A percentile compares a stretch with the other conserved stretches of the same genome.
Evolutionary conservation across 176 grass and related monocot genomes (phyloP).

Genomic region (Lolium multiflorum): DNA sequence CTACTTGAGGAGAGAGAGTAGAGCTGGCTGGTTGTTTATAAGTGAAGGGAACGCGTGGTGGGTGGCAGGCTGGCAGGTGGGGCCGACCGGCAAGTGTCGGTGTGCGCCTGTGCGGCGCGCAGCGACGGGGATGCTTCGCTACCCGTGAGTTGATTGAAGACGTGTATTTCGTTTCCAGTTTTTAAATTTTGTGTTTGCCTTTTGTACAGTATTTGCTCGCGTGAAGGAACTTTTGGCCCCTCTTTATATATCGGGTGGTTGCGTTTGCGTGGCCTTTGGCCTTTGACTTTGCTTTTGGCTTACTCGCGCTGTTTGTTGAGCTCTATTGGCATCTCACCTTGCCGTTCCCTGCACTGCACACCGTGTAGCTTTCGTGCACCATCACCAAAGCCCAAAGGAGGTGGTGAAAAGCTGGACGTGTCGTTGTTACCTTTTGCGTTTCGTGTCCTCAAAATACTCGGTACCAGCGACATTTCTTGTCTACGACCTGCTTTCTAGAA

Average conservation of each 20-base stretch:
- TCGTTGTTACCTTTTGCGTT: no score
- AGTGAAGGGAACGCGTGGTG: conserved; percentile 29
- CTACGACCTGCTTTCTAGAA: no score
- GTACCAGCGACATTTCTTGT: no score
- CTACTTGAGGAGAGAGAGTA: not conserved
- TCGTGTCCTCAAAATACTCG: no score
- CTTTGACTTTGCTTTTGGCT: conserved; percentile 1
- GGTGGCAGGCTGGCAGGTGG: conserved; percentile 38
- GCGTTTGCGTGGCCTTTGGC: not conserved
- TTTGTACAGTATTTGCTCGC: not conserved
- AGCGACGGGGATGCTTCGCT: not conserved
- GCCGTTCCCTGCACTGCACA: not conserved
- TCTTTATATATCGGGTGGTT: not conserved
- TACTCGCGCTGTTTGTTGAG: not conserved
- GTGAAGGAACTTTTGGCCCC: not conserved
- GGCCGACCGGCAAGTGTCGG: not conserved
- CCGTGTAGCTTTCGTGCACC: conserved; percentile 1
- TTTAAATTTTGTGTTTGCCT: not conserved
- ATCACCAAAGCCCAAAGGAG: not conserved
- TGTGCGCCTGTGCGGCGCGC: not conserved
- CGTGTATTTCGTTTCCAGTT: not conserved
- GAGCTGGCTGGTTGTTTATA: conserved; percentile 16
- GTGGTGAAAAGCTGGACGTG: not conserved
- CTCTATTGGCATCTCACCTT: not conserved
- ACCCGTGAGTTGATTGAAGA: not conserved